Base-by-base conservation (phyloP, 2,329 filamentous ascomycete species). In the Lachnellula cervina region DNA sequence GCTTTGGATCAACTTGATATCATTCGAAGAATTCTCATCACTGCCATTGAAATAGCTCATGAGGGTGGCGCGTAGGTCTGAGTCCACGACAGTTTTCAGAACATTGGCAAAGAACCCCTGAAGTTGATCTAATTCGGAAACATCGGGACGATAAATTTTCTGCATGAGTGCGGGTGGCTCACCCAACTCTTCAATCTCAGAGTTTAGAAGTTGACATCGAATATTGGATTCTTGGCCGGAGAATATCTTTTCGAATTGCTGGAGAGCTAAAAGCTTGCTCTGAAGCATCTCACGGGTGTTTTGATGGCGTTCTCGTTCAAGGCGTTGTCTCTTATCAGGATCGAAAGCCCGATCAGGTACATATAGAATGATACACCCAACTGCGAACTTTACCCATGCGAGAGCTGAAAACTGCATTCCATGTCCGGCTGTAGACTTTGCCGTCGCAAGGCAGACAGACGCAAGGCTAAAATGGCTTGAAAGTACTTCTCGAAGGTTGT, bases 261-360 rank as follows among this genome's bases (percentile, higher is more conserved):
- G 73, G 8, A 97, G 73, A 0, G 83, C 81, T 5, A 77, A 65
- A 1, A 90, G 76, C 56, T 83, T 84, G 5, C 73, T 67, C 13
- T 76, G 69, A 1, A 96, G 72, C 9, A 78, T 74, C 3, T 69
- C 61, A 47, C 81, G 79, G 40, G 88, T 77, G 55, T 84, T 76
- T 17, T 75, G 68, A 66, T 87, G 79, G 21, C 82, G 74, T 52
- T 79, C 71, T 19, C 83, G 80, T 63, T 90, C 86, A 17, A 96
- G 80, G 51, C 81, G 76, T 5, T 82, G 81, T 51, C 80, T 77
- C 56, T 86, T 76, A 57, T 86, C 81, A 1, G 94, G 94, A 70
- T 99, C 94, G 65, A 93, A 94, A 3, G 88, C 81, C 62, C 87
- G 86, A 70, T 96, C 87, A 0, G 95, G 92, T 2, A 97, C 84